Base-by-base conservation (phyloP, 805 yeast genomes). In the Sugiyamaella boreocaroliniensis region DNA sequence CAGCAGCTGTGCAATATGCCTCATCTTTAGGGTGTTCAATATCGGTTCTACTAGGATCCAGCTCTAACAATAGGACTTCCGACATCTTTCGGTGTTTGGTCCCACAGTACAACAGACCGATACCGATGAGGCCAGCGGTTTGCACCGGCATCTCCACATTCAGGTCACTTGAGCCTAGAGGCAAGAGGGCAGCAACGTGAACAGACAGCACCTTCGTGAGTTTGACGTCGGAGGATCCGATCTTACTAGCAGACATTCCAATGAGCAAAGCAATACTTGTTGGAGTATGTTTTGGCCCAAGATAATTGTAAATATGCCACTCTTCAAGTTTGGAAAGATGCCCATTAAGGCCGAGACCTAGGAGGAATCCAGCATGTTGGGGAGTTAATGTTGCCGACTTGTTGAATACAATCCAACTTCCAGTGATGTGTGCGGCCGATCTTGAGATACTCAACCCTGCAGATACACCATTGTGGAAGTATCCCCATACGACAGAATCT, bases 301-400 rank as follows among this genome's bases (percentile, higher is more conserved):
- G 71, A 59, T 89, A 89, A 63, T 92, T 90, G 66, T 89, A 93
- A 29, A 92, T 86, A 64, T 90, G 97, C 97, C 98, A 93, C 66
- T 93, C 97, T 62, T 92, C 98, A 22, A 93, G 70, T 43, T 76
- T 75, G 52, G 78, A 81, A 61, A 93, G 70, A 64, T 90, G 96
- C 0, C 98, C 98, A 68, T 88, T 88, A 29, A 93, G 71, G 0
- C 99, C 99, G 22, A 93, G 72, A 0, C 97, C 99, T 16, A 89
- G 69, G n/a, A 93, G 68, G 60, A 93, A 89, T 0, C 99, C 99
- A 19, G 97, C 97, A 71, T 90, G 97, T 56, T 87, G 90, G 0
- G 96, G 78, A 59, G 80, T 82, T 32, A 86, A 66, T n/a, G 71
- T 76, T 0, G 77, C 76, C 0, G 96, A 14, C 59, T 83, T 85